phyloP scores from a whole-genome alignment of 2,329 filamentous ascomycete genomes.

The Byssochlamys sp. region DNA sequence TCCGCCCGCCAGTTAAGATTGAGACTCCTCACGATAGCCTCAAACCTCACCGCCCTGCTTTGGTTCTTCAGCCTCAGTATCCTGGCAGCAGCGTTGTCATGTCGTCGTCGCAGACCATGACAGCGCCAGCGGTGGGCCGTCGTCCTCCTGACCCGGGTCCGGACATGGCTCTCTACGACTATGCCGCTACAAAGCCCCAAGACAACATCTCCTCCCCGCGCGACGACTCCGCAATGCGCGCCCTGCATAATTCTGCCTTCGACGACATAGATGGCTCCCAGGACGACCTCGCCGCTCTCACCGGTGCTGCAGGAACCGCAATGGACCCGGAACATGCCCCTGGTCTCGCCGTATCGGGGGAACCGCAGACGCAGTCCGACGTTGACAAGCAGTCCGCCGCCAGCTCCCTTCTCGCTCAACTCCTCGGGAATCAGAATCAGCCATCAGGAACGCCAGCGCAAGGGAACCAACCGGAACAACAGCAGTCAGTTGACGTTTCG shows the following conservation, averaged over 20 bases:
- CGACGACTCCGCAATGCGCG: slow-evolving; percentile 31
- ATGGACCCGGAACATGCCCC: slow-evolving; percentile 18
- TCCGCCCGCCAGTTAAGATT: slow-evolving; percentile 5
- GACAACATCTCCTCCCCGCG: slow-evolving; percentile 18
- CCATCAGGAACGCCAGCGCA: slow-evolving; percentile 13
- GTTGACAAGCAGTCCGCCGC: slow-evolving; percentile 32
- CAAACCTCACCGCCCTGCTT: slow-evolving; percentile 16
- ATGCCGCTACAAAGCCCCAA: slow-evolving; percentile 19
- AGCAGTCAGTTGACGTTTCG: not conserved
- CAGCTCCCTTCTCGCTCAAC: slow-evolving; percentile 32
- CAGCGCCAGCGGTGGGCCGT: slow-evolving; percentile 38
- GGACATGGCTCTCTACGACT: slow-evolving; percentile 32
- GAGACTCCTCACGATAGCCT: slow-evolving; percentile 7
- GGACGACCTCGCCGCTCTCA: slow-evolving; percentile 19
- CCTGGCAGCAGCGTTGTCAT: slow-evolving; percentile 28
- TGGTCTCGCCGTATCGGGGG: slow-evolving; percentile 13
- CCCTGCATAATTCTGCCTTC: slow-evolving; percentile 26
- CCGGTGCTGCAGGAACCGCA: slow-evolving; percentile 16
- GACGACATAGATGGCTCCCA: slow-evolving; percentile 12
- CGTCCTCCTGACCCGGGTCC: slow-evolving; percentile 34
- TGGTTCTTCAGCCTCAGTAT: slow-evolving; percentile 12
- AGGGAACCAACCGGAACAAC: slow-evolving; percentile 6
- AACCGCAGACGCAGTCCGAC: slow-evolving; percentile 18
- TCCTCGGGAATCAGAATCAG: slow-evolving; percentile 28
- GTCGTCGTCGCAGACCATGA: slow-evolving; percentile 40